Evolutionary conservation across 2,329 filamentous ascomycete species (phyloP).

Genomic region (Alternaria triticimaculans): DNA sequence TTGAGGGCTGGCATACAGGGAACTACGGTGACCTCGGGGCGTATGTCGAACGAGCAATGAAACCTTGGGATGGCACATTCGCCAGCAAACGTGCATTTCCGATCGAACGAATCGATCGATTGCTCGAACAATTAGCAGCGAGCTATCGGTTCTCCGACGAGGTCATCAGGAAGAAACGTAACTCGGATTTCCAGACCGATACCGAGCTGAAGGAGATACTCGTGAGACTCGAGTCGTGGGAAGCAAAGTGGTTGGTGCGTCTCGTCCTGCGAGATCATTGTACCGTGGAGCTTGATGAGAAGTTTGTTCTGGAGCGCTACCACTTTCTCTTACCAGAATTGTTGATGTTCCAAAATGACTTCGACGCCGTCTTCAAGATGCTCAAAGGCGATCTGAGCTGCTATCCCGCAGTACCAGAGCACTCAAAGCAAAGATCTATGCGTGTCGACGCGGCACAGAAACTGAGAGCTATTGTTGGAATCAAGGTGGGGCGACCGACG

Average conservation of each 20-base stretch:
- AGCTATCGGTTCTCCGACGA: conserved; percentile 74
- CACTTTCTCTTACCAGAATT: conserved; percentile 75
- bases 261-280: conserved; percentile 78
- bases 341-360: conserved; percentile 72
- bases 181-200: conserved; percentile 29
- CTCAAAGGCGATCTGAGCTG: conserved; percentile 54
- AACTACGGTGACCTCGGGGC: conserved; percentile 72
- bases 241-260: conserved; percentile 89
- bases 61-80: conserved; percentile 59
- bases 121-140: conserved; percentile 71
- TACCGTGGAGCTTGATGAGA: conserved; percentile 68
- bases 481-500: conserved; percentile 55
- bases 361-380: conserved; percentile 65
- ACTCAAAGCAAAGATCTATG: conserved; percentile 37
- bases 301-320: conserved; percentile 64
- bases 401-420: conserved; percentile 49
- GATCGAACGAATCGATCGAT: conserved; percentile 74
- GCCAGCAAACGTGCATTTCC: conserved; percentile 53
- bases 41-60: conserved; percentile 71
- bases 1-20: conserved; percentile 67
- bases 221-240: conserved; percentile 60
- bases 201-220: conserved; percentile 49
- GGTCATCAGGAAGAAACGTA: conserved; percentile 40
- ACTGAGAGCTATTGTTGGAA: conserved; percentile 49
- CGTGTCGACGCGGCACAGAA: conserved; percentile 49